These are phyloP conservation scores for Amniculicola lignicola DNA, from an alignment of 495 filamentous ascomycete species.

Conservation along the genomic window DNA sequence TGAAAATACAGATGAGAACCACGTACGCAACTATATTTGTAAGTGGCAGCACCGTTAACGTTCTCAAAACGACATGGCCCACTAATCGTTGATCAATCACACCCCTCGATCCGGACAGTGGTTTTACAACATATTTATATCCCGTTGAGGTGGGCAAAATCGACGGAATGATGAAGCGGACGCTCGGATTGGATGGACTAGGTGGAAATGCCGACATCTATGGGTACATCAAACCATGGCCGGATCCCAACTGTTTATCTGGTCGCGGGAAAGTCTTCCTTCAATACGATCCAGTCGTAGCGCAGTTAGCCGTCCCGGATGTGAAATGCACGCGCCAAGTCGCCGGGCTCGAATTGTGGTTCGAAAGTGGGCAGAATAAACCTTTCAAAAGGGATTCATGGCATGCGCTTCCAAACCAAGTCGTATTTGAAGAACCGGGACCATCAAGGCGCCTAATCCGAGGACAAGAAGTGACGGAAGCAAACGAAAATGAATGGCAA, in stretches of 20 bases:
- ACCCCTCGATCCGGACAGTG: neutral
- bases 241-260: neutral
- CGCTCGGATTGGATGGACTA: neutral
- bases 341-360: slow-evolving; percentile 1
- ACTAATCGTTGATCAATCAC: slow-evolving; percentile 1
- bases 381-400: slow-evolving; percentile 4
- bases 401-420: slow-evolving; percentile 3
- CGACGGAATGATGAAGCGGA: neutral
- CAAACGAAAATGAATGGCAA: neutral
- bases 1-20: slow-evolving; percentile 5
- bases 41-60: too few relatives aligned
- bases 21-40: too few relatives aligned
- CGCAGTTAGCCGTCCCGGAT: neutral
- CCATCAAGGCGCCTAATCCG: neutral
- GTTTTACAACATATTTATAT: neutral
- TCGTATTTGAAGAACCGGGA: neutral
- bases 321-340: neutral
- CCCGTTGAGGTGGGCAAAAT: slow-evolving; percentile 8
- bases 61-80: too few relatives aligned
- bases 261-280: neutral
- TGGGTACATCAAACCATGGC: neutral
- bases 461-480: neutral
- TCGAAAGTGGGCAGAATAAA: neutral
- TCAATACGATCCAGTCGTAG: slow-evolving; percentile 1
- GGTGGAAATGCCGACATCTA: neutral